Evolutionary conservation across 192 early-diverging fungal species (phyloP).

Genomic region (Coemansia sp.): DNA sequence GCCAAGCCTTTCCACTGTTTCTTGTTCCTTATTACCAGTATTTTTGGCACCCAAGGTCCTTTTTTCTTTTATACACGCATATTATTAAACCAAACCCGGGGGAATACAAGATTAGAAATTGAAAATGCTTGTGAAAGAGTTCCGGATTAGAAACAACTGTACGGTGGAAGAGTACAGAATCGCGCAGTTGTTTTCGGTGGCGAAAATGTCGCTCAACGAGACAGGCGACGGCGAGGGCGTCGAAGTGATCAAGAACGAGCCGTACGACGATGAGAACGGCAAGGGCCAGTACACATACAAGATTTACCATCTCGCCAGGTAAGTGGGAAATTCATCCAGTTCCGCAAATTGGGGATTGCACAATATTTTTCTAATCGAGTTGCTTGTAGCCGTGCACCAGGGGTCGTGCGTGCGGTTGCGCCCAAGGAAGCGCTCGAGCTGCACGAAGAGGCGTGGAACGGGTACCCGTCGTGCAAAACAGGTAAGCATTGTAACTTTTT

Average conservation of each 20-base stretch:
- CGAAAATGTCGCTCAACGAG: conserved; percentile 73
- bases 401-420: conserved; percentile 61
- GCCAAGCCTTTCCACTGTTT: too few relatives aligned
- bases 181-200: conserved; percentile 75
- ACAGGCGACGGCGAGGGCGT: conserved; percentile 82
- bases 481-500: conserved; percentile 17
- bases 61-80: too few relatives aligned
- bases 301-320: conserved; percentile 61
- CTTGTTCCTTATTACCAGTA: too few relatives aligned
- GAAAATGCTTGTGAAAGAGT: conserved; percentile 61
- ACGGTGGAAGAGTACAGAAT: conserved; percentile 72
- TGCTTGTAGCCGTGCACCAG: conserved; percentile 59
- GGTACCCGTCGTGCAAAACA: conserved; percentile 68
- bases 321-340: background rate
- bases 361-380: background rate
- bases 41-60: too few relatives aligned
- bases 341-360: background rate
- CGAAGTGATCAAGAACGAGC: conserved; percentile 74
- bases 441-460: conserved; percentile 84
- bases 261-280: conserved; percentile 67
- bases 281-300: conserved; percentile 83
- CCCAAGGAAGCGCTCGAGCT: conserved; percentile 67
- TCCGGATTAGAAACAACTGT: conserved; percentile 75
- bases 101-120: too few relatives aligned
- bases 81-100: too few relatives aligned